Evolutionary conservation across 352 stramenopile genomes (phyloP).

Genomic region (Paralagenidium karlingii): DNA sequence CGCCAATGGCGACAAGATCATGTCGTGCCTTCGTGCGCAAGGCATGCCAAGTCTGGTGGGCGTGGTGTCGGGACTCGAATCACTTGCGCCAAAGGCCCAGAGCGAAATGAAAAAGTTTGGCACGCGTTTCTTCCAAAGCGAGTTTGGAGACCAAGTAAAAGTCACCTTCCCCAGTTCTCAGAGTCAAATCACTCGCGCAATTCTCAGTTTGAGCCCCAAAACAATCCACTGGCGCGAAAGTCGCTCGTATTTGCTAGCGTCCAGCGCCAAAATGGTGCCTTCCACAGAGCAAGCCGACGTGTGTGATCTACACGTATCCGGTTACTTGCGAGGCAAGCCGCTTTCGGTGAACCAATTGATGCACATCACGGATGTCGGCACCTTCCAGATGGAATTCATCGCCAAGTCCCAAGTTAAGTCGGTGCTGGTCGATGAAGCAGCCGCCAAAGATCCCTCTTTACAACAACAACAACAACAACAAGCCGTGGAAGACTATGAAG

Average conservation of each 20-base stretch:
- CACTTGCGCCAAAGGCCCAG: constrained; percentile 50
- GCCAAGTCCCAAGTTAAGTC: constrained; percentile 29
- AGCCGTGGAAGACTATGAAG: constrained; percentile 19
- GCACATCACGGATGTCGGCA: constrained; percentile 94
- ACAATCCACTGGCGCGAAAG: constrained; percentile 83
- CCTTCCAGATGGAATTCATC: constrained; percentile 83
- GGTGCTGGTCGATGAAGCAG: constrained; percentile 2
- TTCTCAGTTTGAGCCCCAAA: constrained; percentile 71
- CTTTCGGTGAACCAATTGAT: constrained; percentile 93
- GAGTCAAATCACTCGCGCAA: constrained; percentile 60
- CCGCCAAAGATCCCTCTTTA: no score
- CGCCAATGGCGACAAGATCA: constrained; percentile 70
- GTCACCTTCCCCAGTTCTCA: constrained; percentile 64
- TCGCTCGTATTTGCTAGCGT: constrained; percentile 80
- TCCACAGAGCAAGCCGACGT: constrained; percentile 31
- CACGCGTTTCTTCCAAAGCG: constrained; percentile 80
- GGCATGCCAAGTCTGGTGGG: constrained; percentile 83
- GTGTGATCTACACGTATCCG: constrained; percentile 80
- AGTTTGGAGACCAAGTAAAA: constrained; percentile 82
- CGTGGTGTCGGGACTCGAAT: constrained; percentile 75
- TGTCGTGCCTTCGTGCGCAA: constrained; percentile 88
- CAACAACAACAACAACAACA: no score
- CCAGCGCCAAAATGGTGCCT: constrained; percentile 44
- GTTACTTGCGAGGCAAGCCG: constrained; percentile 92
- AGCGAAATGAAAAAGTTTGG: constrained; percentile 74